Base-by-base conservation (phyloP, 1,284 basidiomycete genomes). In the Ustilago sp. region DNA sequence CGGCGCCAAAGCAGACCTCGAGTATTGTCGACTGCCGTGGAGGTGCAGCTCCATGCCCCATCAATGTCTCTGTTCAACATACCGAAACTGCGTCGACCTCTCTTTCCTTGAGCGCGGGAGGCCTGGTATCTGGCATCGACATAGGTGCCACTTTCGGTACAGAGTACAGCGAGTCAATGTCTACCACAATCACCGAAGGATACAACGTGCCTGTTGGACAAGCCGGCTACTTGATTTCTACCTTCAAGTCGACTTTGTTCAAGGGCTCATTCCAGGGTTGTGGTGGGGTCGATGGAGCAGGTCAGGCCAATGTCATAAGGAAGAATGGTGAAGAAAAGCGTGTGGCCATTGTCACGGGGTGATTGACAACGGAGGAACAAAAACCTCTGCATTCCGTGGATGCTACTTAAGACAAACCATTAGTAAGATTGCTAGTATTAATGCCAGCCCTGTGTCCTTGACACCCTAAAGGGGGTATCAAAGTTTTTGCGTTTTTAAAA, bases 181-280 rank as follows among this genome's bases (percentile, higher is more conserved):
- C 45, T 47, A 4, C 45, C 45, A 47, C 45, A 47, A 19, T 47
- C 45, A 47, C 45, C 19, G 45, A 47, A 17, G 45, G 13, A 47
- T 47, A 17, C 45, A 47, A 4, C 45, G 19, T 47, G 45, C 45
- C 45, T 47, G 45, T 19, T 15, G 45, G 45, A 13, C 6, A 47
- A 17, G n/a, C 12, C 19, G n/a, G 45, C 45, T 47, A n/a, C 45
- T 47, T 19, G 13, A 4, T 19, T 47, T 47, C 45, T 47, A 19
- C 13, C 13, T 47, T 47, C 45, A 19, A 47, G 8, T 47, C 45
- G 45, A 47, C 45, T 47, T 47, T 47, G 45, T 19, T 47, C 45
- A 19, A 47, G 45, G 45, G 19, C 45, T 47, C 13, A 19, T 19
- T 47, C 45, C 45, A 47, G 19, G 45, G 45, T 19, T 47, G 45